Evolutionary conservation across 2,329 filamentous ascomycete species (phyloP), one percentile per base, ranked within the genome.

Genomic region (Gaeumannomyces sp.): DNA sequence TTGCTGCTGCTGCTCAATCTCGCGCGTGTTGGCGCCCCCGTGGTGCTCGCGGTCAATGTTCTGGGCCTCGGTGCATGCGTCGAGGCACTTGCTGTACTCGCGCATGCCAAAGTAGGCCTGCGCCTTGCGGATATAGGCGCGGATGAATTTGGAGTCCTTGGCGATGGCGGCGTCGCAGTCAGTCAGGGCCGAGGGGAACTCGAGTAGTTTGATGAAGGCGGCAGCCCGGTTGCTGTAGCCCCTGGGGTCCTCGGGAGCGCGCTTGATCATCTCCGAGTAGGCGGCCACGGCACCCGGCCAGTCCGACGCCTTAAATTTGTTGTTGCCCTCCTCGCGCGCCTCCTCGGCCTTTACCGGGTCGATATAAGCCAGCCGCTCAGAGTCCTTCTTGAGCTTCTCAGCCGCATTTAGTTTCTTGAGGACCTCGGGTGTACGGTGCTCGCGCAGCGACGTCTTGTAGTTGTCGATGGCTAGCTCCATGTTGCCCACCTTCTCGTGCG

Each of bases 141-240:
- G 89, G 79, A 98, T 94, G 78, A 99, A 99, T 74, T 89, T 90
- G 65, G 90, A 85, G 72, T 99, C 95, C 71, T 89, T 90, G 84
- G 92, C 90, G 80, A 97, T 96, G 59, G 95, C 95, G 70, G 86
- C 81, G 76, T 97, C 89, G 77, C 95, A 98, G 80, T 99, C 96
- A 61, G 93, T 87, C 56, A 99, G 88, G 0, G 95, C 96, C 69
- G 89, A 91, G 8, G 95, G 95, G 83, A 99, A 97, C 71, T 93
- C 91, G 72, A 99, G 91, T 59, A 99, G 85, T 83, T 99, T 99
- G 79, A 97, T 91, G 73, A 98, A 92, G 60, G 95, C 96, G 5
- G 95, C 95, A 8, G 95, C 95, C 71, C 95, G 93, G 85, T 99
- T 99, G 76, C 91, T 96, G 84, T 95, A 99, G 59, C 95, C 94